Base-by-base conservation (phyloP, 2,329 filamentous ascomycete genomes). In the Madurella fahalii region DNA sequence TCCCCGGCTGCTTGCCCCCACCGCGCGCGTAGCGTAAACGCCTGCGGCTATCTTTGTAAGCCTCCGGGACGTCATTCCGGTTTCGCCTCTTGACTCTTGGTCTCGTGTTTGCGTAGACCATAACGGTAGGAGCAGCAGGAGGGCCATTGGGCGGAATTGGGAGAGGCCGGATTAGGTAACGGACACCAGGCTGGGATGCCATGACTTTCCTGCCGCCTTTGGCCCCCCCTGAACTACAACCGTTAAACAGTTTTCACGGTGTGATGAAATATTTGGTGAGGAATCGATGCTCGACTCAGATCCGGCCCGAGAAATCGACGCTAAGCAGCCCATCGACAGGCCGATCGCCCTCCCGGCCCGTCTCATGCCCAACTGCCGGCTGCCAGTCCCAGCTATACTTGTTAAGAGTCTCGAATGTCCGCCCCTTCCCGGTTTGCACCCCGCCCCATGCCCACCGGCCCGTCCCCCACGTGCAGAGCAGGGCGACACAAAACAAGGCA, bases 391-490 rank as follows among this genome's bases (percentile, higher is more conserved):
- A n/a, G 34, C 34, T 11, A 37, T 37, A 40, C 16, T 40, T 48
- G 41, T 16, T 43, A 25, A n/a, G n/a, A 32, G 31, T 34, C 25
- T 30, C 16, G 12, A 13, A 39, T 25, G 16, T 31, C 42, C 17
- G 20, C 30, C 12, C 20, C 12, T 5, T 30, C 15, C 42, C 37
- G 32, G 37, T 41, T 47, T 41, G 7, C 17, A 15, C 17, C 17
- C 16, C 30, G 16, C 15, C 25, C 30, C 18, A 7, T 39, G 49
- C 20, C 42, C 34, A 37, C 17, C 49, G 53, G 49, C 44, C 49
- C 53, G 53, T 52, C 40, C 53, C 53, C 43, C 25, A 15, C 49
- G 34, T 54, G 52, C 47, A 58, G 45, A 13, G n/a, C 13, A 11
- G 18, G 8, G 47, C 46, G 54, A 47, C 50, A 58, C 55, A 41